phyloP scores from a whole-genome alignment of 495 filamentous ascomycete genomes.

The Penicillium subrubescens region DNA sequence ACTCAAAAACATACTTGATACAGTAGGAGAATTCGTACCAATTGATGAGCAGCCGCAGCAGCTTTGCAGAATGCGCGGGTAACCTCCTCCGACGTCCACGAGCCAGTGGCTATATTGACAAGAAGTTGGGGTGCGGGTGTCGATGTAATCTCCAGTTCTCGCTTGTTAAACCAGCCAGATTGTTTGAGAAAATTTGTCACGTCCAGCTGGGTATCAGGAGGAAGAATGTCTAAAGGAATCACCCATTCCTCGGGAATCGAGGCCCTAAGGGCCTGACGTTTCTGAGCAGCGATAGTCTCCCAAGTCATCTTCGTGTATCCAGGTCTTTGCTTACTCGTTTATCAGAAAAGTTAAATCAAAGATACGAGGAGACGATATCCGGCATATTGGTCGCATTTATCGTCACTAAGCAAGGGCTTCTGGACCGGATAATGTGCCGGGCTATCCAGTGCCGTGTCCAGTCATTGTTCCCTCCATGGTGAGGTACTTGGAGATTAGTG shows the following conservation, averaged over 20 bases:
- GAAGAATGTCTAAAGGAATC: conserved; percentile 6
- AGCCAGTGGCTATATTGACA: background rate
- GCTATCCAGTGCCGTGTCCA: background rate
- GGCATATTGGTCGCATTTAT: conserved; percentile 1
- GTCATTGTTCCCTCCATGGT: background rate
- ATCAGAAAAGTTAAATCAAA: background rate
- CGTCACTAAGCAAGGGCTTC: background rate
- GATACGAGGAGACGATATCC: background rate
- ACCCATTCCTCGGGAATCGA: conserved; percentile 17
- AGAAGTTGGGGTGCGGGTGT: background rate
- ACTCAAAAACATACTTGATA: background rate
- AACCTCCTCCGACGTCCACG: conserved; percentile 37
- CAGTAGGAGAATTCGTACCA: conserved; percentile 17
- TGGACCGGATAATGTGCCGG: background rate
- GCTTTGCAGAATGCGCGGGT: conserved; percentile 54
- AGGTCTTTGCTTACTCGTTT: background rate
- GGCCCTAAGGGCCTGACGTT: conserved; percentile 15
- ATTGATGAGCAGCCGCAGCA: conserved; percentile 52
- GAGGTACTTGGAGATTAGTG: background rate
- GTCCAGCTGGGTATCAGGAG: background rate
- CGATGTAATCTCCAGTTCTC: background rate
- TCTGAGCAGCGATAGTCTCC: conserved; percentile 28
- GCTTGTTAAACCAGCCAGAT: background rate
- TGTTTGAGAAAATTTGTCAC: background rate
- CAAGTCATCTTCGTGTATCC: conserved; percentile 16